phyloP scores from a whole-genome alignment of 208 protist species.

The Sergeia podlipaevii region DNA sequence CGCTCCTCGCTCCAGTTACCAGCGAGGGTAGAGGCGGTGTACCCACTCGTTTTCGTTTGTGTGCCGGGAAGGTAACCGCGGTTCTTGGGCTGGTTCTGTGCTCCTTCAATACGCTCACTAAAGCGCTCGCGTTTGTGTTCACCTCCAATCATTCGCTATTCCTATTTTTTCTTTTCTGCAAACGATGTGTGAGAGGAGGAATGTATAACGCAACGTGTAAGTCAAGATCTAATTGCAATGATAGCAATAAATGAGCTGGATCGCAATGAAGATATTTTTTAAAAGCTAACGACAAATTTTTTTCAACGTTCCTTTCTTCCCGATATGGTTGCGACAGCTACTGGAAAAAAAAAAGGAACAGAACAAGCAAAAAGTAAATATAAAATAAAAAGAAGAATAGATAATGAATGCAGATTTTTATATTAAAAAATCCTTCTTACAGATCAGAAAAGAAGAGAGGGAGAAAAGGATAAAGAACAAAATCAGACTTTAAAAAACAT shows the following conservation, averaged over 20 bases:
- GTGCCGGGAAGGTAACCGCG: slow-evolving; percentile 85
- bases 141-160: slow-evolving; percentile 88
- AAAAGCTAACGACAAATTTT: no score
- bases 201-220: not conserved
- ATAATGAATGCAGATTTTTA: not conserved
- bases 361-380: slow-evolving; percentile 1
- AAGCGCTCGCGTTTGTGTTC: slow-evolving; percentile 89
- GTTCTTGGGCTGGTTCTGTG: slow-evolving; percentile 86
- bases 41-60: slow-evolving; percentile 62
- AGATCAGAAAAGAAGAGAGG: no score
- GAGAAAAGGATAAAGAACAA: no score
- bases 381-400: slow-evolving; percentile 9
- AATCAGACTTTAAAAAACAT: no score
- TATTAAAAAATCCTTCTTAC: no score
- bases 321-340: no score
- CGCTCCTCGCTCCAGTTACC: slow-evolving; percentile 89
- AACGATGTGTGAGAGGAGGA: not conserved
- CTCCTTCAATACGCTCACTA: slow-evolving; percentile 65
- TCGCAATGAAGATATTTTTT: not conserved
- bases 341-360: not conserved
- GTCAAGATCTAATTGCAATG: not conserved
- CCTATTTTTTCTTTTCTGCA: not conserved
- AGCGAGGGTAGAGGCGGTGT: slow-evolving; percentile 67
- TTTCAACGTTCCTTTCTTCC: no score
- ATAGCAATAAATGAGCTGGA: slow-evolving; percentile 1